phyloP scores from a whole-genome alignment of 352 stramenopile species.

The Phytophthora megakarya region DNA sequence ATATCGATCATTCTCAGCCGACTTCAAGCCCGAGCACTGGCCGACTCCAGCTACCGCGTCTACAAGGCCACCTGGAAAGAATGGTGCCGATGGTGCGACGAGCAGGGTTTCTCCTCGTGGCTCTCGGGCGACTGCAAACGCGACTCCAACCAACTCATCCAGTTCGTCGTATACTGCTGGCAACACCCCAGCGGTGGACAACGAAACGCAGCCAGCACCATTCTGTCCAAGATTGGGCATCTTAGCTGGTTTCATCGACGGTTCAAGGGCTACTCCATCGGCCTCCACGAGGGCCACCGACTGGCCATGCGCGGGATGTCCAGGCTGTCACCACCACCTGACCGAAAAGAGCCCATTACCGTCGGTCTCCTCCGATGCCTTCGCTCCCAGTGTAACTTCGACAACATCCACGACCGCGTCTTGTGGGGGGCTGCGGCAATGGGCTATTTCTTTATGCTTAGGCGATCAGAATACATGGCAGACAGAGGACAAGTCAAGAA shows the following conservation, averaged over 20 bases:
- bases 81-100: too few species aligned
- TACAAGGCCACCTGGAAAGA: too few species aligned
- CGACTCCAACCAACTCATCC: too few species aligned
- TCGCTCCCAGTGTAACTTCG: conserved; percentile 2
- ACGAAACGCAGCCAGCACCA: background rate
- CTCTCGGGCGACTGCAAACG: too few species aligned
- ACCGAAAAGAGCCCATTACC: conserved; percentile 12
- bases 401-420: conserved; percentile 13
- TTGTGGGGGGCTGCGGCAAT: conserved; percentile 25
- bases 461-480: conserved; percentile 12
- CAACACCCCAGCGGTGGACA: background rate
- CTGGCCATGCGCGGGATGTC: conserved; percentile 21
- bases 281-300: conserved; percentile 13
- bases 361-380: background rate
- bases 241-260: conserved; percentile 26
- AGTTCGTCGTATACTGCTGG: too few species aligned
- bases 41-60: too few species aligned
- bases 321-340: conserved; percentile 7
- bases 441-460: conserved; percentile 24
- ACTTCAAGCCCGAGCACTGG: too few species aligned
- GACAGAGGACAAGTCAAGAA: conserved; percentile 1
- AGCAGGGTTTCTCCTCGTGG: too few species aligned
- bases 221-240: conserved; percentile 17
- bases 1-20: too few species aligned
- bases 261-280: background rate